Percentiles rank a stretch among this genome's conserved stretches.
phyloP scores from a whole-genome alignment of 2,329 filamentous ascomycete species.

The Colletotrichum graminicola region DNA sequence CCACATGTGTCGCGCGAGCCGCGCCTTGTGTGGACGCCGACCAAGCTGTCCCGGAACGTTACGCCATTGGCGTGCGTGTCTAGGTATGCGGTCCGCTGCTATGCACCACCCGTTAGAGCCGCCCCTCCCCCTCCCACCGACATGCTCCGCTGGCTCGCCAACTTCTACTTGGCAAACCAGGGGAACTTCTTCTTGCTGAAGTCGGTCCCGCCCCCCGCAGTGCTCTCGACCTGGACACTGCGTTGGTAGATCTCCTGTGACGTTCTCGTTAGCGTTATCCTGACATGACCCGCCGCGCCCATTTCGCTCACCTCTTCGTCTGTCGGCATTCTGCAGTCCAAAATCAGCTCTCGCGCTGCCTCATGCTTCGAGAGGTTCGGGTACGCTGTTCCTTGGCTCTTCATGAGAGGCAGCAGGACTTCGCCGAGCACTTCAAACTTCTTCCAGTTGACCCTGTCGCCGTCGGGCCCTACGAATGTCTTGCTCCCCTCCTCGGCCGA shows the following conservation, averaged over 20 bases:
- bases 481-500: conserved; percentile 92
- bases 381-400: conserved; percentile 89
- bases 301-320: conserved; percentile 83
- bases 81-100: conserved; percentile 1
- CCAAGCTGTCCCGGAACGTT: conserved; percentile 5
- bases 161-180: conserved; percentile 68
- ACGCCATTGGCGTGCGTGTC: conserved; percentile 19
- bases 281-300: not conserved
- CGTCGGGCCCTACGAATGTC: conserved; percentile 83
- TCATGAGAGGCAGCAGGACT: conserved; percentile 89
- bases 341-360: conserved; percentile 77
- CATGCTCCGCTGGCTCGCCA: conserved; percentile 20
- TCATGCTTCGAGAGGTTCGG: conserved; percentile 78
- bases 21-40: not conserved
- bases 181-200: conserved; percentile 74
- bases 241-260: conserved; percentile 73
- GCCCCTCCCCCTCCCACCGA: conserved; percentile 10
- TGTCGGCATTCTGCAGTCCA: conserved; percentile 84
- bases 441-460: conserved; percentile 91
- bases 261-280: conserved; percentile 44
- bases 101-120: conserved; percentile 14
- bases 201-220: conserved; percentile 59
- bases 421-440: conserved; percentile 98
- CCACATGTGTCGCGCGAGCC: conserved; percentile 27
- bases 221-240: conserved; percentile 70